A percentile compares a stretch with the other conserved stretches of the same genome.
These are phyloP conservation scores for Colletotrichum theobromicola DNA, from an alignment of 2,329 filamentous ascomycete species.

Conservation along the genomic window DNA sequence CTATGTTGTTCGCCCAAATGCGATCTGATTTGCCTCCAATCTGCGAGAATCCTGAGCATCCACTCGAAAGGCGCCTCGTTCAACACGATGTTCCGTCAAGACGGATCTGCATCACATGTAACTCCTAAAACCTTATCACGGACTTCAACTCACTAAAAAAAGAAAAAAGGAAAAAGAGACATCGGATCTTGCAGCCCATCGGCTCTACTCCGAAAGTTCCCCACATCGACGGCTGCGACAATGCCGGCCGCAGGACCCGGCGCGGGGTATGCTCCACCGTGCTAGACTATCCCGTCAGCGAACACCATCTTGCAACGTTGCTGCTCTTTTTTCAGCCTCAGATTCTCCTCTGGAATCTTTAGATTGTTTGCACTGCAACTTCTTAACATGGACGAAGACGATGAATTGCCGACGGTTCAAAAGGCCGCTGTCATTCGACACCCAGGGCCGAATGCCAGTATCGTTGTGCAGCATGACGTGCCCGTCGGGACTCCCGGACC, in stretches of 20 bases:
- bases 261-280: background rate
- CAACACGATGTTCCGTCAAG: background rate
- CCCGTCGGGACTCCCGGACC: slow-evolving; percentile 3
- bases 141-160: background rate
- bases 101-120: background rate
- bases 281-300: background rate
- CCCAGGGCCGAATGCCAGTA: background rate
- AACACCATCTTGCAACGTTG: accelerated
- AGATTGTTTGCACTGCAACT: accelerated
- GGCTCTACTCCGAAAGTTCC: background rate
- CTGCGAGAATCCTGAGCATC: no score
- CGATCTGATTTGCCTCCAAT: no score
- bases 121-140: background rate
- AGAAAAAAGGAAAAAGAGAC: background rate
- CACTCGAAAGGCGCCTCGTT: no score
- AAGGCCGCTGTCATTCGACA: slow-evolving; percentile 6
- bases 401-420: background rate
- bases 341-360: accelerated
- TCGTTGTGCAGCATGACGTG: background rate
- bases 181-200: background rate
- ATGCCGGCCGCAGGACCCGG: background rate
- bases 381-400: background rate
- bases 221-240: background rate
- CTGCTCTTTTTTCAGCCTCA: background rate
- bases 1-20: no score